Percentiles rank a stretch among this genome's conserved stretches.
phyloP scores from a whole-genome alignment of 805 yeast genomes.

The Clavispora fructus region DNA sequence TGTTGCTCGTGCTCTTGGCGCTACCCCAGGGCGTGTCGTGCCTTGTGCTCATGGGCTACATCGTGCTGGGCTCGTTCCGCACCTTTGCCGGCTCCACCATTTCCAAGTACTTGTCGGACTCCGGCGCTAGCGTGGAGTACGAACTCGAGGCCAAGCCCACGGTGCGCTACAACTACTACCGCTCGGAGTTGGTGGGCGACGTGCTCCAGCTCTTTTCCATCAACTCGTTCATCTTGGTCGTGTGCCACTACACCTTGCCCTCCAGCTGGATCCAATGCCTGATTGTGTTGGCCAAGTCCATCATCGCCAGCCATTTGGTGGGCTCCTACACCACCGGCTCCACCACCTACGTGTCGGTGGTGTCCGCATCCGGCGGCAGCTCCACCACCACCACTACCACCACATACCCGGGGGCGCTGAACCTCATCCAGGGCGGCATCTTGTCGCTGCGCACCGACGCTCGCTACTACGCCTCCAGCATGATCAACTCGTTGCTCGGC shows the following conservation, averaged over 20 bases:
- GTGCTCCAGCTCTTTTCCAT: constrained; percentile 19
- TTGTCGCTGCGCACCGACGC: neutral
- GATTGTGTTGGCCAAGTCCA: constrained; percentile 24
- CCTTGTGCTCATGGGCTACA: constrained; percentile 18
- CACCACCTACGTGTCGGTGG: constrained; percentile 19
- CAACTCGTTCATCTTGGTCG: constrained; percentile 20
- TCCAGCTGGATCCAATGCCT: constrained; percentile 19
- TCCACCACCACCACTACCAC: constrained; percentile 14
- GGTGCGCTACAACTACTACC: constrained; percentile 11
- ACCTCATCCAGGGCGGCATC: neutral
- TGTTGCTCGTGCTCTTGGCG: constrained; percentile 24
- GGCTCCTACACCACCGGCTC: constrained; percentile 23
- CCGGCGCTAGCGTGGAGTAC: constrained; percentile 3
- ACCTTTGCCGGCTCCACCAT: constrained; percentile 24
- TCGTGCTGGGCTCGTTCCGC: constrained; percentile 25
- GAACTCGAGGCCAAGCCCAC: constrained; percentile 6
- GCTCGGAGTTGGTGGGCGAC: constrained; percentile 14
- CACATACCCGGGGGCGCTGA: neutral
- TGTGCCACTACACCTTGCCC: constrained; percentile 17
- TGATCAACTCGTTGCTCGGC: constrained; percentile 18
- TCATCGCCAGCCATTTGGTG: constrained; percentile 25
- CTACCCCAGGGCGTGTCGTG: constrained; percentile 25
- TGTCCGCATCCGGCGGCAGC: constrained; percentile 6
- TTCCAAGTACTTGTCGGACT: constrained; percentile 13
- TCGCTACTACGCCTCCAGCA: constrained; percentile 7